Base-by-base conservation (phyloP, 83 land plant species). In the Picea abies region DNA sequence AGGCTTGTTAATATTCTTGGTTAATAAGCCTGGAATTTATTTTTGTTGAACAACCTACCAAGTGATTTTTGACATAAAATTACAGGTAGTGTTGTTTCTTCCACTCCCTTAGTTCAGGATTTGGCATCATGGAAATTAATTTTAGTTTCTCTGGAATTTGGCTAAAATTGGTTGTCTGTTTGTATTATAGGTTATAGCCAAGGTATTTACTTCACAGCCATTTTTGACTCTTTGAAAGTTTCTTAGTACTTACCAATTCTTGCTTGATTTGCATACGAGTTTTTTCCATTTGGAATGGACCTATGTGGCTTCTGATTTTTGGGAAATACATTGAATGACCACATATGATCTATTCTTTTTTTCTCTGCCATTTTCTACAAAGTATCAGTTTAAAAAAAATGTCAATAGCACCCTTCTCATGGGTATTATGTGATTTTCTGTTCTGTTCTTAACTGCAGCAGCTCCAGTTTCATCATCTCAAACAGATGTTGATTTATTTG, bases 401-500 rank as follows among this genome's bases (percentile, higher is more conserved):
- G 49, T 44, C 49, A 7, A 44, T 44, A 6, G 60, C 15, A 56
- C 60, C 14, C 60, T 56, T 56, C 60, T 56, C 14, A 56, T 56
- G 60, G 3, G 15, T 56, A 56, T 56, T 12, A 14, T 56, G 2
- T 56, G 60, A 14, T 56, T 77, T 29, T 60, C 14, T 29, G 6
- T 35, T 62, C 39, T 60, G 16, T 61, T 29, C 44, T 60, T 60
- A 29, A 79, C 80, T 32, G 82, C 73, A 69, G 85, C 89, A n/a
- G 47, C 88, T 62, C 64, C 94, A 61, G 25, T 79, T 82, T 67
- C 87, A 22, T 70, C 92, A 29, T 87, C 73, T 67, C 84, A 63
- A 79, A 73, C 83, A 58, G 93, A 90, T 60, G 67, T 87, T 68
- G 92, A 96, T 83, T 80, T 92, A 9, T 91, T 96, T 87, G 96